phyloP scores from a whole-genome alignment of 2,329 filamentous ascomycete species.

The Neonectria hederae region DNA sequence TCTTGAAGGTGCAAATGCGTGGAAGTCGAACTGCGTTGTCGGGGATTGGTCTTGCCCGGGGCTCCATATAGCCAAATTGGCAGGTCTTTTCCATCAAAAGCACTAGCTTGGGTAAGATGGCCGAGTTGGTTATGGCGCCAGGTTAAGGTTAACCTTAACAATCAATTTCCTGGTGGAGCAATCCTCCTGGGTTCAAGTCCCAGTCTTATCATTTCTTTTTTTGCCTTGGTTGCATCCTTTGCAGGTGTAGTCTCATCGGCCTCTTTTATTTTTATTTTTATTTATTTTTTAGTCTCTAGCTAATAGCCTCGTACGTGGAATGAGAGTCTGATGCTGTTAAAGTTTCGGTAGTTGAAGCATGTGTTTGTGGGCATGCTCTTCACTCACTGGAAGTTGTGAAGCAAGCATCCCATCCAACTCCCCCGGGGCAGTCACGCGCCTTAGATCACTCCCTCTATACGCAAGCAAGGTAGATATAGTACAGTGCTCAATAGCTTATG shows the following conservation, averaged over 20 bases:
- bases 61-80: background rate
- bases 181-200: conserved; percentile 43
- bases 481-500: too few species aligned
- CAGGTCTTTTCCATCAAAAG: conserved; percentile 30
- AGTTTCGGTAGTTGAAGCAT: background rate
- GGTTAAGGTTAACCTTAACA: conserved; percentile 42
- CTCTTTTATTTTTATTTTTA: too few species aligned
- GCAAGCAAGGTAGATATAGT: too few species aligned
- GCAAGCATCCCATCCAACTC: too few species aligned
- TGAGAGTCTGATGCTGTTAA: background rate
- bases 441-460: too few species aligned
- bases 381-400: too few species aligned
- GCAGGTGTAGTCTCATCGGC: too few species aligned
- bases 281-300: too few species aligned
- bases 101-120: conserved; percentile 22
- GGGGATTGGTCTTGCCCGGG: background rate
- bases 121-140: conserved; percentile 43
- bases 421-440: too few species aligned
- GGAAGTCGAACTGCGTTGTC: conserved; percentile 73
- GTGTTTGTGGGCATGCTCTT: too few species aligned
- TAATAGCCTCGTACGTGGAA: too few species aligned
- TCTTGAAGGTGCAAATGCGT: background rate
- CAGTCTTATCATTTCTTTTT: conserved; percentile 39
- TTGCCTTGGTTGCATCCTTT: too few species aligned
- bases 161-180: conserved; percentile 40